phyloP scores from a whole-genome alignment of 768 basidiomycete species.

The Boletus sp. region DNA sequence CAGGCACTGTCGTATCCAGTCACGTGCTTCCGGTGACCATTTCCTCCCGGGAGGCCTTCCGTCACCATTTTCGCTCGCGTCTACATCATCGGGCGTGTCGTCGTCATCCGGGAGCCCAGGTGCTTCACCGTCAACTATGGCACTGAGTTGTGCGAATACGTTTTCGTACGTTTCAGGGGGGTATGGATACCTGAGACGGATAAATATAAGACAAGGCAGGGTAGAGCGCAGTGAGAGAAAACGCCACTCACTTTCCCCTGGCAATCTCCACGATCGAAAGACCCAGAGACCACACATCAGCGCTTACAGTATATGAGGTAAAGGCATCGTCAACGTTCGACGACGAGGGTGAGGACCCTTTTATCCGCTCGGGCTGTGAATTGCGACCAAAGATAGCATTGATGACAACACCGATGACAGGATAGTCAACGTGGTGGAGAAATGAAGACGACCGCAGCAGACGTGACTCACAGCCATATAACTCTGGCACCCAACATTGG shows the following conservation, averaged over 20 bases:
- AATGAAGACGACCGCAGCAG: neutral
- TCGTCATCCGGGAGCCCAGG: conserved; percentile 76
- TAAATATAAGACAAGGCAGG: neutral
- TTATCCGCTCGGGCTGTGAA: conserved; percentile 88
- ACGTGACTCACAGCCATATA: conserved; percentile 87
- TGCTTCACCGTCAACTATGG: conserved; percentile 93
- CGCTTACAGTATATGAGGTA: conserved; percentile 85
- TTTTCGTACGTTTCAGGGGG: conserved; percentile 97
- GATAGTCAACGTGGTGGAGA: conserved; percentile 1
- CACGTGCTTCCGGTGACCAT: conserved; percentile 54
- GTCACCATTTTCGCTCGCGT: conserved; percentile 14
- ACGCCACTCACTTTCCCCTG: conserved; percentile 50
- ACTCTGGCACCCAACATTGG: conserved; percentile 97
- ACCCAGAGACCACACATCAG: conserved; percentile 97
- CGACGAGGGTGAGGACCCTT: conserved; percentile 69
- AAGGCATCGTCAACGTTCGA: conserved; percentile 32
- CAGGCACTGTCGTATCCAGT: conserved; percentile 82
- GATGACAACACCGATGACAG: neutral
- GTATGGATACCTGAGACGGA: conserved; percentile 69
- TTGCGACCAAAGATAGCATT: neutral
- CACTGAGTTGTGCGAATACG: conserved; percentile 95
- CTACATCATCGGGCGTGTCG: conserved; percentile 13
- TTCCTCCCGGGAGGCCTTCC: conserved; percentile 14
- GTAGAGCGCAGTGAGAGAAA: neutral
- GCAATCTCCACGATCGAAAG: conserved; percentile 92